Conservation (phyloP, 2,329 filamentous ascomycete genomes). For the Drechslera avenae region DNA sequence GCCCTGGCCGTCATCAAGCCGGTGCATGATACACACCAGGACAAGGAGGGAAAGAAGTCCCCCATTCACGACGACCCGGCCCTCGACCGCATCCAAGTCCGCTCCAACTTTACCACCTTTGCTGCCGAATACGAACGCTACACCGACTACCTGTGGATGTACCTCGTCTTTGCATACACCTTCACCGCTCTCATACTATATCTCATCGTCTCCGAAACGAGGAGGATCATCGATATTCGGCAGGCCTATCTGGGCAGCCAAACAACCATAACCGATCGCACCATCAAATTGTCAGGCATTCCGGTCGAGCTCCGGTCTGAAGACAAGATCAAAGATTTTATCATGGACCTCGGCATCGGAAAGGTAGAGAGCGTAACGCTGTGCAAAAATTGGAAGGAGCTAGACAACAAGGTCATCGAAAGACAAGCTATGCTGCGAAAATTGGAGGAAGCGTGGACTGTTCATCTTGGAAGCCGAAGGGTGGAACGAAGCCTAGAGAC, state of each 20-base stretch:
- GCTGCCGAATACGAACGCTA: constrained; percentile 47
- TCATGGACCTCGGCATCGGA: constrained; percentile 87
- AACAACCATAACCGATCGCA: constrained; percentile 93
- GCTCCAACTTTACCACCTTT: constrained; percentile 28
- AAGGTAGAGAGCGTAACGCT: constrained; percentile 86
- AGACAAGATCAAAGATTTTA: constrained; percentile 79
- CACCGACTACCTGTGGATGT: constrained; percentile 81
- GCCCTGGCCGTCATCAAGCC: constrained; percentile 81
- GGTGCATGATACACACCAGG: constrained; percentile 72
- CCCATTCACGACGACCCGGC: constrained; percentile 21
- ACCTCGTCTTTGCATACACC: constrained; percentile 91
- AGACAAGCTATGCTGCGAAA: constrained; percentile 69
- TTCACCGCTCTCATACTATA: constrained; percentile 85
- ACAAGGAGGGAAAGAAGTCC: constrained; percentile 39
- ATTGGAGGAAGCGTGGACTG: constrained; percentile 83
- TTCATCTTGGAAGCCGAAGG: constrained; percentile 67
- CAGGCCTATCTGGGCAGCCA: constrained; percentile 93
- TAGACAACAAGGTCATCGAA: constrained; percentile 75
- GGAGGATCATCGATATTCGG: constrained; percentile 80
- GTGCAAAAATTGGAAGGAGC: constrained; percentile 81
- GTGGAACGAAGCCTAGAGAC: constrained; percentile 55
- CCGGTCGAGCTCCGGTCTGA: constrained; percentile 79
- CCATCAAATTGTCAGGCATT: constrained; percentile 88
- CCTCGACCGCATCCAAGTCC: constrained; percentile 24
- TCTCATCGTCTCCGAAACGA: constrained; percentile 80